Percentiles rank a stretch among this genome's conserved stretches.
These are phyloP conservation scores for Ochromonadaceae sp. DNA, from an alignment of 352 stramenopile genomes.

Conservation along the genomic window DNA sequence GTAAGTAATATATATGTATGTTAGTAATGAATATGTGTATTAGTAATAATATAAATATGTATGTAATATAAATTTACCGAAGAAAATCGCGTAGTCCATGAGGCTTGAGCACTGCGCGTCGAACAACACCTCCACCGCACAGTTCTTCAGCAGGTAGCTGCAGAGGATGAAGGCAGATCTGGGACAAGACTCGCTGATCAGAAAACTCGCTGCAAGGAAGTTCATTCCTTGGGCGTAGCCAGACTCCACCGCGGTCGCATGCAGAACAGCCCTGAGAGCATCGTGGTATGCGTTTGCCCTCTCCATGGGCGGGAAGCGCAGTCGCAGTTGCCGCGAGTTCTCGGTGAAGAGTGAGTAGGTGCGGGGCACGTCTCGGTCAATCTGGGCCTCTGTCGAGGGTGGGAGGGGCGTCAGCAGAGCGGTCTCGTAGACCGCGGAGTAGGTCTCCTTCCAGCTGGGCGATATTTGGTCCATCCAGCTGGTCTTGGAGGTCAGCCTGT, in stretches of 20 bases:
- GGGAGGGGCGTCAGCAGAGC: neutral
- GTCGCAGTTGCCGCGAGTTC: neutral
- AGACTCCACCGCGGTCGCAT: neutral
- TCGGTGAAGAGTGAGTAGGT: neutral
- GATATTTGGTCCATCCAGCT: slow-evolving; percentile 1
- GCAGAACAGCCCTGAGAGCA: neutral
- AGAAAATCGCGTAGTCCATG: slow-evolving; percentile 1
- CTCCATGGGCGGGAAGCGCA: neutral
- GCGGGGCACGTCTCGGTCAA: slow-evolving; percentile 6
- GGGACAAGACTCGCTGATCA: neutral
- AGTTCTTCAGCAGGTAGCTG: neutral
- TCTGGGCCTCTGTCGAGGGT: neutral
- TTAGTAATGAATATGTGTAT: no score
- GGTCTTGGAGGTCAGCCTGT: no score
- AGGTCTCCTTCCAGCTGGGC: neutral
- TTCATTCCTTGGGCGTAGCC: slow-evolving; percentile 11
- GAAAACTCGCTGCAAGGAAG: neutral
- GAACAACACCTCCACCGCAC: slow-evolving; percentile 1
- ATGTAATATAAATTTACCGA: no score
- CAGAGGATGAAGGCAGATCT: neutral
- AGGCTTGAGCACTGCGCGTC: neutral
- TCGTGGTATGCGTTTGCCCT: neutral
- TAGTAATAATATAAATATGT: no score
- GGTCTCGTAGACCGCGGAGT: neutral
- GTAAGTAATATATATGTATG: no score